Percentiles rank a stretch among this genome's conserved stretches.
phyloP scores from a whole-genome alignment of 208 protist species.

The Borovskyia barvae region DNA sequence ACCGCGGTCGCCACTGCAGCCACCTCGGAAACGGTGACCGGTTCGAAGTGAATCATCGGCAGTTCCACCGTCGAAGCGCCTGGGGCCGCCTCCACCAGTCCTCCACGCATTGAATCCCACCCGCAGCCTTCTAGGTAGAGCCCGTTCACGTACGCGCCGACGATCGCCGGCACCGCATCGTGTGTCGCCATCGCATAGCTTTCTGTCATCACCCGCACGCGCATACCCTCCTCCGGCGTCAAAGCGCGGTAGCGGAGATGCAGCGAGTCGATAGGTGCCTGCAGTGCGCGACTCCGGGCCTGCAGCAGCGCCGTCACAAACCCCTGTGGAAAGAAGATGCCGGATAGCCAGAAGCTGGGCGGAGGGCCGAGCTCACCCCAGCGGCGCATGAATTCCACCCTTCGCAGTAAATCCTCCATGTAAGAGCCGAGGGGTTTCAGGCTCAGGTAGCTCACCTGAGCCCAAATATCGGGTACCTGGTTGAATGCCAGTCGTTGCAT shows the following conservation, averaged over 20 bases:
- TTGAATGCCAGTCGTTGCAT: slow-evolving; percentile 72
- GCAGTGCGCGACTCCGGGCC: slow-evolving; percentile 76
- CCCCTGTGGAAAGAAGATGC: slow-evolving; percentile 98
- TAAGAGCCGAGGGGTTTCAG: slow-evolving; percentile 94
- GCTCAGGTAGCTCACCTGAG: slow-evolving; percentile 88
- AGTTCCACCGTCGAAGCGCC: slow-evolving; percentile 84
- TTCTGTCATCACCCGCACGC: slow-evolving; percentile 16
- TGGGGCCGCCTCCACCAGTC: slow-evolving; percentile 74
- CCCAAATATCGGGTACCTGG: slow-evolving; percentile 92
- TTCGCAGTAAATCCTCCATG: slow-evolving; percentile 89
- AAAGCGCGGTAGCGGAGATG: slow-evolving; percentile 65
- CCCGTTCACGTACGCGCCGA: slow-evolving; percentile 91
- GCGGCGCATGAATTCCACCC: slow-evolving; percentile 87
- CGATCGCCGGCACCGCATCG: slow-evolving; percentile 29
- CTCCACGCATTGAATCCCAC: slow-evolving; percentile 47
- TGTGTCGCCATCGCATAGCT: slow-evolving; percentile 20
- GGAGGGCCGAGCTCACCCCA: slow-evolving; percentile 91
- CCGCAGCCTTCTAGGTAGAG: slow-evolving; percentile 89
- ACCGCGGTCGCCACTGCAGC: neutral
- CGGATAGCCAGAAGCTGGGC: slow-evolving; percentile 93
- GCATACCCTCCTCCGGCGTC: slow-evolving; percentile 19
- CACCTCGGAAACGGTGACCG: slow-evolving; percentile 50
- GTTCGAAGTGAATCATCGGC: slow-evolving; percentile 88
- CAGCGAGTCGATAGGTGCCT: slow-evolving; percentile 88
- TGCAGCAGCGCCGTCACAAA: slow-evolving; percentile 91